phyloP scores from a whole-genome alignment of 495 filamentous ascomycete genomes.

The Talaromyces borbonicus region DNA sequence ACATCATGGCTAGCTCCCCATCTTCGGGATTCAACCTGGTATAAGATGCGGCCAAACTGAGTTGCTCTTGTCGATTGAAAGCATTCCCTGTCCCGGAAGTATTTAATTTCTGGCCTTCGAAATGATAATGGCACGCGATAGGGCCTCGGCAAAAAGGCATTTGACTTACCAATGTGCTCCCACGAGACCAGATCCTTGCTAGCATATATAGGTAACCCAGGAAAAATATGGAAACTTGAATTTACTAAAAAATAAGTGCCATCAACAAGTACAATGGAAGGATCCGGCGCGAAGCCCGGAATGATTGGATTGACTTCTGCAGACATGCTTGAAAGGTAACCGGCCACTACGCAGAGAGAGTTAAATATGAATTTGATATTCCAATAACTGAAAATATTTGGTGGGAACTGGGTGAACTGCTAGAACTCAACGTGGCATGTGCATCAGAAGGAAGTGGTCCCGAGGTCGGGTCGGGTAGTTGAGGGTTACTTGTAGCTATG shows the following conservation, averaged over 20 bases:
- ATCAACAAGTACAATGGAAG: conserved; percentile 15
- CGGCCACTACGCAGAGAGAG: too few relatives aligned
- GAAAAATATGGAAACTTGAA: conserved; percentile 29
- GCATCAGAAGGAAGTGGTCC: too few relatives aligned
- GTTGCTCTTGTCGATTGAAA: conserved; percentile 10
- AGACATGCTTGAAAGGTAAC: too few relatives aligned
- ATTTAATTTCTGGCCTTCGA: too few relatives aligned
- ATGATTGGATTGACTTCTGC: not conserved
- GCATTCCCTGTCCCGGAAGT: conserved; percentile 11
- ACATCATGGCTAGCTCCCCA: conserved; percentile 5
- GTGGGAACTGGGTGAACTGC: too few relatives aligned
- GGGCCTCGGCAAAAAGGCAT: not conserved
- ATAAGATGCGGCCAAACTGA: conserved; percentile 7
- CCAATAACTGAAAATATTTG: too few relatives aligned
- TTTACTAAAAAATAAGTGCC: conserved; percentile 24
- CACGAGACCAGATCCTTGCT: conserved; percentile 24
- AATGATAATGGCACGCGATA: too few relatives aligned
- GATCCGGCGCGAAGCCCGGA: conserved; percentile 23
- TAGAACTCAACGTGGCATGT: too few relatives aligned
- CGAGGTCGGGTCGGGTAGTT: too few relatives aligned
- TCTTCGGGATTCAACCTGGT: conserved; percentile 9
- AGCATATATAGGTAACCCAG: conserved; percentile 29
- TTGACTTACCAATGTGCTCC: conserved; percentile 15
- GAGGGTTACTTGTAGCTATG: too few relatives aligned
- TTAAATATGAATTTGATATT: too few relatives aligned